phyloP scores from a whole-genome alignment of 1,139 yeast species.

The Zygosaccharomyces pseudobailii region DNA sequence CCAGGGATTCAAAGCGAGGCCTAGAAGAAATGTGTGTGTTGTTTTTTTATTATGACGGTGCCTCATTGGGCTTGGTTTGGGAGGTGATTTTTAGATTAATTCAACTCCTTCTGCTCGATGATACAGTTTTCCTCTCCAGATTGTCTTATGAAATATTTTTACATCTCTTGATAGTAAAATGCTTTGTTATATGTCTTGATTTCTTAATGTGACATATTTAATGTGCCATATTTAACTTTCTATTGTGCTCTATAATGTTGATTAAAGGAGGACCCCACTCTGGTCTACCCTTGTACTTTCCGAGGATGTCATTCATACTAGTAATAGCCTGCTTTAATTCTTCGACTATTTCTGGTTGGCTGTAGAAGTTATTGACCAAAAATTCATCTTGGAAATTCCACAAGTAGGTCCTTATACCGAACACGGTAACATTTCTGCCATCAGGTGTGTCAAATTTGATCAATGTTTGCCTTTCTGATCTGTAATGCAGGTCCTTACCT shows the following conservation, averaged over 20 bases:
- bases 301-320: constrained; percentile 52
- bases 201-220: too few species aligned
- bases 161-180: not conserved
- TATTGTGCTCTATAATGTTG: constrained; percentile 10
- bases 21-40: constrained; percentile 38
- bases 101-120: constrained; percentile 19
- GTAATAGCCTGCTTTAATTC: constrained; percentile 57
- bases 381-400: constrained; percentile 61
- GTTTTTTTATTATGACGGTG: constrained; percentile 8
- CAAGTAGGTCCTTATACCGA: constrained; percentile 61
- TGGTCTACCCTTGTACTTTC: constrained; percentile 53
- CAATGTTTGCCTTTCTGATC: constrained; percentile 67
- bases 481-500: constrained; percentile 47
- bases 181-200: too few species aligned
- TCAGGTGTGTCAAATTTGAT: constrained; percentile 44
- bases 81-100: constrained; percentile 8
- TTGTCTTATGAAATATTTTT: too few species aligned
- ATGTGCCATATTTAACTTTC: not conserved
- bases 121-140: constrained; percentile 12
- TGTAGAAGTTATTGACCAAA: constrained; percentile 27
- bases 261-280: constrained; percentile 58
- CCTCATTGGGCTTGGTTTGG: constrained; percentile 21
- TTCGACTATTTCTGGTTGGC: constrained; percentile 19
- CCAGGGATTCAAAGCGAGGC: constrained; percentile 69
- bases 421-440: constrained; percentile 49